Conservation (phyloP, 352 stramenopile genomes). For the Globisporangium sylvaticum region DNA sequence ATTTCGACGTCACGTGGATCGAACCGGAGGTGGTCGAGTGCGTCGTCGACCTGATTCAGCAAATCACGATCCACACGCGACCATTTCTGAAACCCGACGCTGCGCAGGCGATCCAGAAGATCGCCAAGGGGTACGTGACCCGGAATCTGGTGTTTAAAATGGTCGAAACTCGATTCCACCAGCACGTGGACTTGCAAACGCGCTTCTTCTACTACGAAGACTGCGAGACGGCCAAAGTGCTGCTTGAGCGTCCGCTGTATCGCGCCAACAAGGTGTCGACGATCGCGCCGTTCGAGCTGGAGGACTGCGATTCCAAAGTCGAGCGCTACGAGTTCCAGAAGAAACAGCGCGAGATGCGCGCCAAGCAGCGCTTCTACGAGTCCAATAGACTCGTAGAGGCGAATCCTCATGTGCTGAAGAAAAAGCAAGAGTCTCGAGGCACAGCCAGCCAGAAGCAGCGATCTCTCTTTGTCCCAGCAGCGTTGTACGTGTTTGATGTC, state of each 20-base stretch:
- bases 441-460: conserved; percentile 2
- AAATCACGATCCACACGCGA: conserved; percentile 21
- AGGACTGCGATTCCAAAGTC: conserved; percentile 40
- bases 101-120: conserved; percentile 53
- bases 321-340: conserved; percentile 44
- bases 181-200: conserved; percentile 40
- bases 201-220: conserved; percentile 64
- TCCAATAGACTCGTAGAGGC: conserved; percentile 1
- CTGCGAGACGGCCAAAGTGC: conserved; percentile 24
- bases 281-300: conserved; percentile 34
- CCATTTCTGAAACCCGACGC: conserved; percentile 41
- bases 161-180: conserved; percentile 35
- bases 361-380: conserved; percentile 47
- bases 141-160: conserved; percentile 29
- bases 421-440: neutral
- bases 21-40: conserved; percentile 58
- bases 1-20: conserved; percentile 61
- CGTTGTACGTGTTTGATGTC: conserved; percentile 44
- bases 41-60: conserved; percentile 38
- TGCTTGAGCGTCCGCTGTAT: conserved; percentile 44
- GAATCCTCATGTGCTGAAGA: neutral
- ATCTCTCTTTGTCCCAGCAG: conserved; percentile 24
- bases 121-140: conserved; percentile 37
- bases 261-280: conserved; percentile 24
- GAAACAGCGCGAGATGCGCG: conserved; percentile 26